Conservation (phyloP, 2,329 filamentous ascomycete genomes). For the Venturia pyrina region DNA sequence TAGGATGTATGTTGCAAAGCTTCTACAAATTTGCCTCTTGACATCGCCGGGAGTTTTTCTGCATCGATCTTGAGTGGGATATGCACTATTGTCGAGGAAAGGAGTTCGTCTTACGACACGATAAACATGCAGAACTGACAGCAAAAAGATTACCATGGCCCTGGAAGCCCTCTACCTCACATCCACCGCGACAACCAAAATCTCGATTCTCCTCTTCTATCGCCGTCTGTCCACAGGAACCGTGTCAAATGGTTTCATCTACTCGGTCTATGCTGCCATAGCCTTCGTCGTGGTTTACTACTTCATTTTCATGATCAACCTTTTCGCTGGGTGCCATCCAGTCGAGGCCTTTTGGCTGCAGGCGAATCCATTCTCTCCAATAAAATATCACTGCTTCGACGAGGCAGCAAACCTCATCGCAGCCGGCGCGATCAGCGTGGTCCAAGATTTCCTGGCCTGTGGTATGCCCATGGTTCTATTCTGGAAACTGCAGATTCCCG, state of each 20-base stretch:
- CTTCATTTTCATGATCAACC: conserved; percentile 14
- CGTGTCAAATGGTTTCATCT: conserved; percentile 3
- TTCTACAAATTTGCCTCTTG: neutral
- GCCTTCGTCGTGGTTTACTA: conserved; percentile 14
- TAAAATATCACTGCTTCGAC: conserved; percentile 14
- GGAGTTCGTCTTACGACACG: too few species aligned
- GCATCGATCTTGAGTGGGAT: neutral
- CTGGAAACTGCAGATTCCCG: conserved; percentile 14
- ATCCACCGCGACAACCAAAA: conserved; percentile 16
- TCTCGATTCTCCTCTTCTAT: conserved; percentile 18
- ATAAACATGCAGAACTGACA: neutral
- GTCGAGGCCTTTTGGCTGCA: conserved; percentile 17
- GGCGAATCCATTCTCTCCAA: conserved; percentile 13
- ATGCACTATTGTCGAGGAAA: neutral
- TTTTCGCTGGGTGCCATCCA: conserved; percentile 15
- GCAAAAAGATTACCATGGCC: conserved; percentile 13
- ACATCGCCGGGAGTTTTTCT: too few species aligned
- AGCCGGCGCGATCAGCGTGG: conserved; percentile 15
- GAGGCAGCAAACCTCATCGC: conserved; percentile 14
- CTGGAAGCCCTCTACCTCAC: conserved; percentile 18
- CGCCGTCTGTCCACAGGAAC: conserved; percentile 14
- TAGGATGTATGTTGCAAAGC: neutral
- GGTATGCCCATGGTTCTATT: conserved; percentile 16
- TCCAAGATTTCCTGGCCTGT: conserved; percentile 17
- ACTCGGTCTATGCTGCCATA: conserved; percentile 8